These are phyloP conservation scores for Xylaria digitata DNA, from an alignment of 2,329 filamentous ascomycete genomes.

Conservation along the genomic window DNA sequence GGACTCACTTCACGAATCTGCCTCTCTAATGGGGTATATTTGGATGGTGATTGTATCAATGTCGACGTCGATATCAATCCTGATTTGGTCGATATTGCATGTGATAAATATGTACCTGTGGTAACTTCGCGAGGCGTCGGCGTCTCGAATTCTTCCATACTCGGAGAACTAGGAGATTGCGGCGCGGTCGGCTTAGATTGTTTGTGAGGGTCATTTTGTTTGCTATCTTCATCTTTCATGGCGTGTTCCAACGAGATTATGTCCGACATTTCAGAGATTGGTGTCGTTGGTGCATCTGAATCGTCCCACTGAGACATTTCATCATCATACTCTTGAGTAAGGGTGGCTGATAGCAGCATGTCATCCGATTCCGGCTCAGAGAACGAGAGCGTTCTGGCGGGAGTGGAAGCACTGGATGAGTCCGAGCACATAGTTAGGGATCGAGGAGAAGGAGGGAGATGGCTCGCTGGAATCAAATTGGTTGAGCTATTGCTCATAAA, in stretches of 20 bases:
- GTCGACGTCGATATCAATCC: slow-evolving; percentile 39
- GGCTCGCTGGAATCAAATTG: slow-evolving; percentile 45
- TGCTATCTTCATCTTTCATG: slow-evolving; percentile 43
- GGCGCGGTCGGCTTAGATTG: slow-evolving; percentile 36
- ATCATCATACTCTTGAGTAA: slow-evolving; percentile 56
- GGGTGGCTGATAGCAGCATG: slow-evolving; percentile 50
- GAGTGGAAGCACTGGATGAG: slow-evolving; percentile 57
- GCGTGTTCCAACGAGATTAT: slow-evolving; percentile 51
- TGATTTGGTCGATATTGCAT: slow-evolving; percentile 31
- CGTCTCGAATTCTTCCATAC: slow-evolving; percentile 52
- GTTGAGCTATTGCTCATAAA: slow-evolving; percentile 43
- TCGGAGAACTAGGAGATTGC: slow-evolving; percentile 14
- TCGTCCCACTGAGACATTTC: slow-evolving; percentile 59
- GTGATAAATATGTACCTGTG: slow-evolving; percentile 46
- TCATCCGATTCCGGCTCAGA: slow-evolving; percentile 62
- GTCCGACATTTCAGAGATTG: slow-evolving; percentile 60
- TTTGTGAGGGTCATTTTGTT: slow-evolving; percentile 21
- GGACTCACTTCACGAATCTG: slow-evolving; percentile 51
- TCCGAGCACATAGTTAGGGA: slow-evolving; percentile 62
- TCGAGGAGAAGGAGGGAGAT: slow-evolving; percentile 59
- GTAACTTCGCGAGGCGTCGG: slow-evolving; percentile 54
- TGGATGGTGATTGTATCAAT: slow-evolving; percentile 46
- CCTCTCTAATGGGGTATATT: slow-evolving; percentile 41
- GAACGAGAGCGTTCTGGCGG: slow-evolving; percentile 63
- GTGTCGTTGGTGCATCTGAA: slow-evolving; percentile 57